Conservation (phyloP, 306 rosid species). For the Begonia fuchsioides region DNA sequence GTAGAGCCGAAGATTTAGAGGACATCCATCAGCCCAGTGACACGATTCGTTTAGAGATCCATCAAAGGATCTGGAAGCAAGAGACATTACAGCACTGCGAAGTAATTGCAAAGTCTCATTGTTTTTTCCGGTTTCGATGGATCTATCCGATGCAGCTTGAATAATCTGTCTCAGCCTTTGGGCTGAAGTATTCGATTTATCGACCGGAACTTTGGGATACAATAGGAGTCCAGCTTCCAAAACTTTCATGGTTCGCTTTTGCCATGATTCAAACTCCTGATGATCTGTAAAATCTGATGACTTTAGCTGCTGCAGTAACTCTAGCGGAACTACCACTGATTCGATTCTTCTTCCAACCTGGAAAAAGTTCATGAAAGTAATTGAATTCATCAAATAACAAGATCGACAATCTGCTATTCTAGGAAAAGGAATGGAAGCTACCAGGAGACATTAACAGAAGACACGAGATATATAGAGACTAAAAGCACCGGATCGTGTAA, state of each 20-base stretch:
- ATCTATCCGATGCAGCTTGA: slow-evolving; percentile 64
- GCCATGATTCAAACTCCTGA: slow-evolving; percentile 77
- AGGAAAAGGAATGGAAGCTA: too few relatives aligned
- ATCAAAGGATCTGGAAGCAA: slow-evolving; percentile 71
- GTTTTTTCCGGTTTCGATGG: slow-evolving; percentile 77
- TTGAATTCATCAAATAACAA: too few relatives aligned
- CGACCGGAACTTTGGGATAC: slow-evolving; percentile 66
- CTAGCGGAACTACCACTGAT: slow-evolving; percentile 87
- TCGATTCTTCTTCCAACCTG: slow-evolving; percentile 95
- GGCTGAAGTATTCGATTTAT: slow-evolving; percentile 53
- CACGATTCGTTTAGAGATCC: slow-evolving; percentile 65
- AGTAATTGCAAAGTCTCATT: slow-evolving; percentile 91
- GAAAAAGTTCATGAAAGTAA: slow-evolving; percentile 10
- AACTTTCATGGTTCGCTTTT: slow-evolving; percentile 67
- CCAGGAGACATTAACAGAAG: too few relatives aligned
- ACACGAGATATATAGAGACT: too few relatives aligned
- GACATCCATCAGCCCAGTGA: slow-evolving; percentile 99
- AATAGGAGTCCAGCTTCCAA: slow-evolving; percentile 81
- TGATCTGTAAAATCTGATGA: slow-evolving; percentile 71
- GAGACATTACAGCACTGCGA: slow-evolving; percentile 75
- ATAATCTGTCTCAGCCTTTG: slow-evolving; percentile 68
- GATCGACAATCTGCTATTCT: too few relatives aligned
- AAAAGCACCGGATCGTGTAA: too few relatives aligned
- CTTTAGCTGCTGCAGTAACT: slow-evolving; percentile 92
- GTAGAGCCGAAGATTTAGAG: slow-evolving; percentile 77